Conservation (phyloP, 768 basidiomycete species). For the Hericium alpestre region DNA sequence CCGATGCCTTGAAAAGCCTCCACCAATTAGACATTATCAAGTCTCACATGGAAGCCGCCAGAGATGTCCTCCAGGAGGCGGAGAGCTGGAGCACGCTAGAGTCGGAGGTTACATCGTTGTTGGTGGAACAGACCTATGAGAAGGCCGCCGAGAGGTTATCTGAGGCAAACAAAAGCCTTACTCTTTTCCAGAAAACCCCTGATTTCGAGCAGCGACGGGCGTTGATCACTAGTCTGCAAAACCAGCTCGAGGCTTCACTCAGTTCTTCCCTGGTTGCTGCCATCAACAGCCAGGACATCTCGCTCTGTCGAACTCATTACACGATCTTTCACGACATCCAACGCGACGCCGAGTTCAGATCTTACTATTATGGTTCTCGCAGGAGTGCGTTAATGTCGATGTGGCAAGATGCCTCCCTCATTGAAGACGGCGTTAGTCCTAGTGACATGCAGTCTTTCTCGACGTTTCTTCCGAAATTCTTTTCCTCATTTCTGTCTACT, state of each 20-base stretch:
- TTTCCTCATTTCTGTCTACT: slow-evolving; percentile 50
- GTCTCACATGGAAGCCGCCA: slow-evolving; percentile 74
- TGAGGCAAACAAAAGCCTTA: slow-evolving; percentile 82
- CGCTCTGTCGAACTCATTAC: slow-evolving; percentile 68
- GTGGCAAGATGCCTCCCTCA: slow-evolving; percentile 57
- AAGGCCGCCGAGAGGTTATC: slow-evolving; percentile 89
- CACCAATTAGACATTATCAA: slow-evolving; percentile 77
- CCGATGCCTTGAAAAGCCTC: slow-evolving; percentile 63
- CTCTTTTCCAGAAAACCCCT: slow-evolving; percentile 84
- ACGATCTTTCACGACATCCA: slow-evolving; percentile 86
- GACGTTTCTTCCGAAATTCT: slow-evolving; percentile 69
- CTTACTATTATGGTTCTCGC: slow-evolving; percentile 87
- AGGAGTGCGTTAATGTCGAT: slow-evolving; percentile 48
- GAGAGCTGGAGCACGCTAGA: slow-evolving; percentile 96
- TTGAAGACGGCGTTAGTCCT: slow-evolving; percentile 34
- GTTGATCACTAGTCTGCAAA: slow-evolving; percentile 86
- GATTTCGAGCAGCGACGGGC: slow-evolving; percentile 82
- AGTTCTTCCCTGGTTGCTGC: slow-evolving; percentile 86
- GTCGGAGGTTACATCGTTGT: slow-evolving; percentile 79
- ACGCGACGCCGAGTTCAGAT: slow-evolving; percentile 83
- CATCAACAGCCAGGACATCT: slow-evolving; percentile 68
- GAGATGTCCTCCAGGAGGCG: slow-evolving; percentile 87
- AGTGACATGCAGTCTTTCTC: slow-evolving; percentile 34
- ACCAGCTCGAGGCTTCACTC: slow-evolving; percentile 87
- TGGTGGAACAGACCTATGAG: slow-evolving; percentile 66